Base-by-base conservation (phyloP, 257 asterid genomes). In the Echites panduratus region DNA sequence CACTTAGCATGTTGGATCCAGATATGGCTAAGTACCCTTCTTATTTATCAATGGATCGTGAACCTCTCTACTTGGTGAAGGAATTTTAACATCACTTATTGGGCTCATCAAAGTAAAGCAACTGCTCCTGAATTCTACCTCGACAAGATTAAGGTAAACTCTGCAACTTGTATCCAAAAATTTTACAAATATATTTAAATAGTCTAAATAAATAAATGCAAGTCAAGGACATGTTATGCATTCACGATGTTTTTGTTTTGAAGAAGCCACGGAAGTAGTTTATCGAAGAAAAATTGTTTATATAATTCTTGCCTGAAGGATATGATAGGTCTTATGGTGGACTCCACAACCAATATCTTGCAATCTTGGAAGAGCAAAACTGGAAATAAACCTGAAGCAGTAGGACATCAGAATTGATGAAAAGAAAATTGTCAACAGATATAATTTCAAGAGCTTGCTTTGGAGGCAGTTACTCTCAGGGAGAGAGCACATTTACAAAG, bases 371-470 rank as follows among this genome's bases (percentile, higher is more conserved):
- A 88, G 82, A 68, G 35, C 40, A 80, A 67, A 78, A 49, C 54
- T 17, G 81, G 45, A 72, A 76, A 68, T 63, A 66, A 63, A 2
- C 65, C 52, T 29, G 95, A 79, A 22, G 78, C 64, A 53, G 75
- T 54, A 10, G 93, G 85, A 20, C n/a, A 82, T 85, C 29, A 78
- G 49, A 20, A 83, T 88, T 8, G 91, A 89, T 4, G 85, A 72
- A 75, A 85, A 88, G 87, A 79, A 81, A 79, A 57, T 81, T 89
- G 79, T 88, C 97, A 49, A 93, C 91, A 24, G 95, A 84, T 47
- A 85, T 91, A 63, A 89, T 91, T 70, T 89, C 96, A 72, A 88
- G 85, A 83, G 84, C 85, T 76, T 88, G 95, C 82, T 91, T 91
- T 63, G 96, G 96, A 35, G 86, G 95, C 73, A 86, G 86, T 82